Conservation (phyloP, 257 asterid species). For the Capsicum rhomboideum region DNA sequence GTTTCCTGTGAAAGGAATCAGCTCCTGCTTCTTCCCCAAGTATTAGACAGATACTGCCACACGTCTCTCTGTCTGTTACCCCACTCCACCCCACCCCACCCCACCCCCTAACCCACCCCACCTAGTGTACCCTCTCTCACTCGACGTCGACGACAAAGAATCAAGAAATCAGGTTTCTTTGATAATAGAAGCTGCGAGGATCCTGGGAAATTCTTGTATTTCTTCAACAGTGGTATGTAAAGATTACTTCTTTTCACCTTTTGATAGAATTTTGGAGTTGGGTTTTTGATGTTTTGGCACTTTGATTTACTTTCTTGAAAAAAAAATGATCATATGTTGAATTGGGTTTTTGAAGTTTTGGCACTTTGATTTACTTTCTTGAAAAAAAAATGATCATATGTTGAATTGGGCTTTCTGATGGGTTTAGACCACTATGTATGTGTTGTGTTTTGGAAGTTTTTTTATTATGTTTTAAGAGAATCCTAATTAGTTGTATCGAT, state of each 20-base stretch:
- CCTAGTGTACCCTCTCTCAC: background rate
- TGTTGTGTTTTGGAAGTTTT: background rate
- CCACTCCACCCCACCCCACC: background rate
- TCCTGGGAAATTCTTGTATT: background rate
- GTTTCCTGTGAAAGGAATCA: background rate
- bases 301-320: background rate
- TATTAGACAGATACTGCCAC: background rate
- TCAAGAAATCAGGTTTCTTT: background rate
- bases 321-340: background rate
- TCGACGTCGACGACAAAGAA: background rate
- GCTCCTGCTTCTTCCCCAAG: background rate
- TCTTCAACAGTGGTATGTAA: background rate
- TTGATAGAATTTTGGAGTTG: background rate
- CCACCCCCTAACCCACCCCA: background rate
- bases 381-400: background rate
- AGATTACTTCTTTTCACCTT: background rate
- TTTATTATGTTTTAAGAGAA: background rate
- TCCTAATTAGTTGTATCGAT: background rate
- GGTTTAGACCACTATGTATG: background rate
- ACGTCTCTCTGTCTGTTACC: background rate
- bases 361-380: background rate
- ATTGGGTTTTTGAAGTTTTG: background rate
- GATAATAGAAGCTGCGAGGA: background rate
- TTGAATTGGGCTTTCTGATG: background rate
- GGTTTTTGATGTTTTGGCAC: background rate